Conservation (phyloP, 306 rosid species). For the cucumber (Cucumis sativus) region Cucumber_9930_V3 NC_026657.2:23930501-23931000, state of each 20-base stretch:
- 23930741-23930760: neutral
- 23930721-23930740: neutral
- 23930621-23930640: slow-evolving; percentile 17
- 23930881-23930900: too few relatives aligned
- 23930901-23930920: too few relatives aligned
- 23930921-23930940: too few relatives aligned
- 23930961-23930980: too few relatives aligned
- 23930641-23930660: slow-evolving; percentile 14
- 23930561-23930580: neutral
- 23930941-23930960: too few relatives aligned
- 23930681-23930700: slow-evolving; percentile 13
- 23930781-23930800: neutral
- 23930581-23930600: neutral
- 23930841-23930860: too few relatives aligned
- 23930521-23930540: neutral
- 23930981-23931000: too few relatives aligned
- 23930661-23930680: neutral
- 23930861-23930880: too few relatives aligned
- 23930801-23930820: neutral
- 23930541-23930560: neutral
- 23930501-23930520: neutral
- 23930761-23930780: neutral
- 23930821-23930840: too few relatives aligned
- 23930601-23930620: neutral
- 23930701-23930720: neutral